phyloP scores from a whole-genome alignment of 192 early-diverging fungal species.

The Linnemannia exigua region DNA sequence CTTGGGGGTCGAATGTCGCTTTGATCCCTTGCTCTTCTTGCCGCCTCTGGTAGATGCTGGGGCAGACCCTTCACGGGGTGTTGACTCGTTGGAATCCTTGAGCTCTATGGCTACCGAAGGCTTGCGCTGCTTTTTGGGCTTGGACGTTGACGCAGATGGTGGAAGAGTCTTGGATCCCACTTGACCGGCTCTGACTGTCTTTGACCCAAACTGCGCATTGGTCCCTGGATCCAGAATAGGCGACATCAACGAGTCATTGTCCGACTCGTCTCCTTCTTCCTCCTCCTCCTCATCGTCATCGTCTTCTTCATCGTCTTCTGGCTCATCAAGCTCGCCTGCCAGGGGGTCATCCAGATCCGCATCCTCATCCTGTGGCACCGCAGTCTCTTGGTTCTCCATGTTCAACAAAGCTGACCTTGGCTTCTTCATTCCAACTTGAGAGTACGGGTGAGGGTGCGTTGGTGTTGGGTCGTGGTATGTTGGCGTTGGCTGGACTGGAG shows the following conservation, averaged over 20 bases:
- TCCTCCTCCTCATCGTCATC: constrained; percentile 37
- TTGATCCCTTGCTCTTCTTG: constrained; percentile 39
- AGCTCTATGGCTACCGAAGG: constrained; percentile 4
- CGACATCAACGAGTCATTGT: constrained; percentile 33
- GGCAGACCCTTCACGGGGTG: constrained; percentile 28
- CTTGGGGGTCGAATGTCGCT: constrained; percentile 51
- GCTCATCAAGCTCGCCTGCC: constrained; percentile 49
- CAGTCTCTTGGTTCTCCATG: constrained; percentile 9
- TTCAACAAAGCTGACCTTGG: constrained; percentile 15
- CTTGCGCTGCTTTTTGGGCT: constrained; percentile 2
- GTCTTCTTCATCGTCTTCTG: constrained; percentile 47
- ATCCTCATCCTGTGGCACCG: neutral
- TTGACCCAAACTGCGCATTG: constrained; percentile 22
- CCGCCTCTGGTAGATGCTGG: constrained; percentile 3
- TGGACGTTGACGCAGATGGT: neutral
- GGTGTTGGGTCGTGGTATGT: neutral
- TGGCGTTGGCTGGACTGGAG: neutral
- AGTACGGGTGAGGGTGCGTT: neutral
- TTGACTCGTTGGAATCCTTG: constrained; percentile 3
- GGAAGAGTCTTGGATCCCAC: constrained; percentile 40
- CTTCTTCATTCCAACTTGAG: constrained; percentile 25
- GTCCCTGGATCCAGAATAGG: constrained; percentile 8
- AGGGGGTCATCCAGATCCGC: constrained; percentile 34
- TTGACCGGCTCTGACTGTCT: constrained; percentile 23
- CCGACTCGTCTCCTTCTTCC: constrained; percentile 19